Conservation (phyloP, 2,329 filamentous ascomycete species). For the Zymoseptoria pseudotritici region DNA sequence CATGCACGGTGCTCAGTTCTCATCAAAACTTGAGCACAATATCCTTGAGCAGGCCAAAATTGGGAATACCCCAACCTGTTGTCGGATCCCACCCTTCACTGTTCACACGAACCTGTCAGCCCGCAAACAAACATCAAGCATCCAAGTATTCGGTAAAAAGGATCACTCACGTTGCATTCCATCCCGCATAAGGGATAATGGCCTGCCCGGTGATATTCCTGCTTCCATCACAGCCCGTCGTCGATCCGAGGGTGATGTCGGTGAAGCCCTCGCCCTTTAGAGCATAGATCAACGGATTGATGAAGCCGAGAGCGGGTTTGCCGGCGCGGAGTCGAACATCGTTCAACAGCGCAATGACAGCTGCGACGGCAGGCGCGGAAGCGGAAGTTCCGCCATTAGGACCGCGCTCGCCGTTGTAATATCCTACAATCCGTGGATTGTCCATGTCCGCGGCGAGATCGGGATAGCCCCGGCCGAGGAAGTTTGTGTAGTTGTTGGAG, state of each 20-base stretch:
- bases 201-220: slow-evolving; percentile 6
- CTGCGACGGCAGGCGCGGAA: slow-evolving; percentile 51
- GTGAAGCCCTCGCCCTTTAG: slow-evolving; percentile 36
- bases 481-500: slow-evolving; percentile 14
- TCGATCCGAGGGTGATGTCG: slow-evolving; percentile 37
- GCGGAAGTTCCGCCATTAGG: slow-evolving; percentile 42
- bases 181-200: slow-evolving; percentile 18
- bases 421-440: slow-evolving; percentile 11
- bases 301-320: slow-evolving; percentile 41
- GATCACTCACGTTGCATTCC: slow-evolving; percentile 13
- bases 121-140: no score
- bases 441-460: slow-evolving; percentile 43
- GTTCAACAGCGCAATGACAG: slow-evolving; percentile 55
- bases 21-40: no score
- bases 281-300: slow-evolving; percentile 54
- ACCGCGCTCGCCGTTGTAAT: slow-evolving; percentile 33
- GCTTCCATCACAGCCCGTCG: slow-evolving; percentile 13
- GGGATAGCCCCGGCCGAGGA: slow-evolving; percentile 36
- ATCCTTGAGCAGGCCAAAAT: slow-evolving; percentile 8
- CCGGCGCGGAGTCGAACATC: slow-evolving; percentile 49
- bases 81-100: slow-evolving; percentile 19
- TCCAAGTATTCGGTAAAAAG: background rate
- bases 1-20: no score
- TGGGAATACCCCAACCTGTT: slow-evolving; percentile 12
- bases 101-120: background rate